Evolutionary conservation across 2,329 filamentous ascomycete species (phyloP).

Genomic region (Xylariaceae sp.): DNA sequence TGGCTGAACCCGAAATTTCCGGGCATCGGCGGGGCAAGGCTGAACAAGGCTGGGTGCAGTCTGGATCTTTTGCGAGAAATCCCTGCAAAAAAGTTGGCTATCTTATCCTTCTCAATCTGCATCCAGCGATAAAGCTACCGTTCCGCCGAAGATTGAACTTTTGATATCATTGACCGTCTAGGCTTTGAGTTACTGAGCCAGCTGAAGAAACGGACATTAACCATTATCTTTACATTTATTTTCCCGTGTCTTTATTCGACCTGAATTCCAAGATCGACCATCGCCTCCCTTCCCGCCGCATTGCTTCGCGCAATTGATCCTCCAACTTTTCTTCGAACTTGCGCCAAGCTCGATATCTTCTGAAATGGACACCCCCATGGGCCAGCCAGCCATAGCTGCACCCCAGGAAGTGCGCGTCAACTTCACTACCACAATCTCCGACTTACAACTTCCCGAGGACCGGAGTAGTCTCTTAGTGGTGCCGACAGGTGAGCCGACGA

Average conservation of each 20-base stretch:
- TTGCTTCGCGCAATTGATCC: background rate
- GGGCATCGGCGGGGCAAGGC: constrained; percentile 30
- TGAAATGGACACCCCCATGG: constrained; percentile 25
- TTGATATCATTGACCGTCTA: background rate
- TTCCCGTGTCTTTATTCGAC: background rate
- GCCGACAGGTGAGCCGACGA: constrained; percentile 45
- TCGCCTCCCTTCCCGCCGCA: background rate
- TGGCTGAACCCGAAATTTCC: background rate
- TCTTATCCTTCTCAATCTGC: constrained; percentile 5
- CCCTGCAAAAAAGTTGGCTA: constrained; percentile 18
- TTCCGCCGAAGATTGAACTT: background rate
- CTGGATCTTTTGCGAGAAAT: constrained; percentile 1
- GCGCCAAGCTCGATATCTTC: background rate
- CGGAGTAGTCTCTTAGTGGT: constrained; percentile 57
- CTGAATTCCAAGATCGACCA: background rate
- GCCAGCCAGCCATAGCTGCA: constrained; percentile 28
- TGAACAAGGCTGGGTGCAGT: constrained; percentile 18
- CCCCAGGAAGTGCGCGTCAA: constrained; percentile 57
- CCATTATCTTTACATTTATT: background rate
- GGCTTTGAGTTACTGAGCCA: background rate
- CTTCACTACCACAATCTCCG: constrained; percentile 59
- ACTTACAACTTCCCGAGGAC: constrained; percentile 56
- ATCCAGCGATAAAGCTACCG: constrained; percentile 6
- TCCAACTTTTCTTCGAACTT: background rate
- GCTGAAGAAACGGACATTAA: background rate